Evolutionary conservation across 225 moss, liverwort and hornwort genomes (phyloP), one percentile per base, ranked within the genome.

Genomic region (Pseudisothecium myosuroides): DNA sequence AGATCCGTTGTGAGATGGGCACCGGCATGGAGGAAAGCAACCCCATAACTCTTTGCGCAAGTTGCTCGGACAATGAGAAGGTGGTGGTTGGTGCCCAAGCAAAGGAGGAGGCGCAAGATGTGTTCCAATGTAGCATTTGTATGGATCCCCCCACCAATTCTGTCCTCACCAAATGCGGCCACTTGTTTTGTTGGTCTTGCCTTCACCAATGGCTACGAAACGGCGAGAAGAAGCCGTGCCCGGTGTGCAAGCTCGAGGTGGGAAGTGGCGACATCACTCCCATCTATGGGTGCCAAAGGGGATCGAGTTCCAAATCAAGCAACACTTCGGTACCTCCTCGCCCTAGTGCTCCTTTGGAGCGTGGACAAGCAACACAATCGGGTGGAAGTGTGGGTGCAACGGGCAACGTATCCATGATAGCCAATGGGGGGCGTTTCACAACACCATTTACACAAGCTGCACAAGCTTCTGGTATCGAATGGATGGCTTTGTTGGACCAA

Each of bases 291-390:
- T 76, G 76, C 11, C 9, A 36, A 14, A 20, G 3, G 12, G 22
- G 5, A 50, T 34, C 31, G 11, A 15, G 43, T 5, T 43, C 72
- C 27, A 27, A 15, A 72, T 75, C 32, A 75, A 49, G 32, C 1
- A 0, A 32, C 3, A 0, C 7, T 49, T 75, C 7, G 0, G 7
- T 12, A 7, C 49, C 32, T 49, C 20, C 4, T 2, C 12, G 2
- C 20, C 49, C 32, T 49, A 75, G 20, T 49, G 31, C 9, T 64
- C 43, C 5, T 9, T 27, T 3, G 0, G 19, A 7, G 7, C 20
- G 1, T 32, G 5, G 9, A 75, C 23, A 2, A 29, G 19, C 19
- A 19, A 74, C 1, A 0, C 1, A 0, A 18, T 31, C 0, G 1
- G 4, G 47, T 74, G 12, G 47, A 29, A 74, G 29, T 6, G 0